These are phyloP conservation scores for Pleurozium schreberi DNA, from an alignment of 225 moss, liverwort and hornwort genomes.

Conservation along the genomic window DNA sequence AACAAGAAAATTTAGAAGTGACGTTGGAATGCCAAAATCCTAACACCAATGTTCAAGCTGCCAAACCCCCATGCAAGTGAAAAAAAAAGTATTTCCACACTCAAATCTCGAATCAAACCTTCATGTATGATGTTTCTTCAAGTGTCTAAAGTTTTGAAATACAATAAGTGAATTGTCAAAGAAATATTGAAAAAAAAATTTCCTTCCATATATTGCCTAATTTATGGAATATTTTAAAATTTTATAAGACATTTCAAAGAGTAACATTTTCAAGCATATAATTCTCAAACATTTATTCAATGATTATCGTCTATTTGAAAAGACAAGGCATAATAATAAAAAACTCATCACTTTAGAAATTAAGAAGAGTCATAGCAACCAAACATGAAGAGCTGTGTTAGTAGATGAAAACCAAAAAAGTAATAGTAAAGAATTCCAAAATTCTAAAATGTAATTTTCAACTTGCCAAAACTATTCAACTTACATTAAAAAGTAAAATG, in stretches of 20 bases:
- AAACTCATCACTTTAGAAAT: not conserved
- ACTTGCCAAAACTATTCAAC: not conserved
- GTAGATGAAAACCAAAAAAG: too few relatives aligned
- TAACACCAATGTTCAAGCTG: too few relatives aligned
- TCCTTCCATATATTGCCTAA: too few relatives aligned
- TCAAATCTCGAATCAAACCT: too few relatives aligned
- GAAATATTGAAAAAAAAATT: not conserved
- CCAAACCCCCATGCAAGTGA: too few relatives aligned
- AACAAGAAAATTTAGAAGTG: too few relatives aligned
- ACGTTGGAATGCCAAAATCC: too few relatives aligned
- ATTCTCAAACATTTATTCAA: not conserved
- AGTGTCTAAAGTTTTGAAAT: not conserved
- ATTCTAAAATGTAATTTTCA: not conserved
- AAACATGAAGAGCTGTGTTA: not conserved
- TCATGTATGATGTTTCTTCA: too few relatives aligned
- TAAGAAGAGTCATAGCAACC: rapidly evolving
- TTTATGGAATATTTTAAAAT: not conserved
- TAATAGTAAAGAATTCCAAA: too few relatives aligned
- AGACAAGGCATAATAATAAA: not conserved
- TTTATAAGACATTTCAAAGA: not conserved
- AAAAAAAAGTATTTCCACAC: too few relatives aligned
- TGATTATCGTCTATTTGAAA: not conserved
- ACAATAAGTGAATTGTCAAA: too few relatives aligned
- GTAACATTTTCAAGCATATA: not conserved
- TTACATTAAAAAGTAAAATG: not conserved